Conservation (phyloP, 1,284 basidiomycete species). For the Tremellales sp. region DNA sequence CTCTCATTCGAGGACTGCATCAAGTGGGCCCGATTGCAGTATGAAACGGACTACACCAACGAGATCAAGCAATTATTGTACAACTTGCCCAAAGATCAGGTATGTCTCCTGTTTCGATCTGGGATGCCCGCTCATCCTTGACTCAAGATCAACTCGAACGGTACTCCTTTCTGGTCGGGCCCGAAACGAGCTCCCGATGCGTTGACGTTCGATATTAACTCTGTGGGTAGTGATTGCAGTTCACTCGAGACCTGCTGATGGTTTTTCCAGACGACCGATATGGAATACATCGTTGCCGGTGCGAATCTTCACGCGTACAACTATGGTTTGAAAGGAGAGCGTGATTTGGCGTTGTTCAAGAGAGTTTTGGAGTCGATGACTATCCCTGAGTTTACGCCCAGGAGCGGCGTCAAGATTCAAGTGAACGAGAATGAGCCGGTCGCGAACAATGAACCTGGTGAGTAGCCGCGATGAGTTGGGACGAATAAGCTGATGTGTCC, state of each 20-base stretch:
- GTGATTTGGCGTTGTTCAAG: slow-evolving; percentile 72
- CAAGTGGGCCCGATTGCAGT: slow-evolving; percentile 91
- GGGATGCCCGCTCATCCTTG: neutral
- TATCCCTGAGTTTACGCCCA: slow-evolving; percentile 91
- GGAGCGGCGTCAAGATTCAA: slow-evolving; percentile 89
- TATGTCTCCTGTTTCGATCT: slow-evolving; percentile 23
- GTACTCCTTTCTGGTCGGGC: slow-evolving; percentile 95
- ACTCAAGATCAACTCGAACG: slow-evolving; percentile 65
- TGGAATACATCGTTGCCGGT: slow-evolving; percentile 85
- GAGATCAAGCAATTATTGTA: slow-evolving; percentile 88
- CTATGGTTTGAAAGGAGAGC: slow-evolving; percentile 91
- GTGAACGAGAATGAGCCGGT: slow-evolving; percentile 88
- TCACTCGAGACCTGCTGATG: neutral
- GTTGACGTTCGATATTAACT: slow-evolving; percentile 75
- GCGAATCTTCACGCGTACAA: slow-evolving; percentile 98
- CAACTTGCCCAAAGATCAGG: slow-evolving; percentile 90
- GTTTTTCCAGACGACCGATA: slow-evolving; percentile 65
- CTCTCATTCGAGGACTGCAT: slow-evolving; percentile 97
- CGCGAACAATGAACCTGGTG: slow-evolving; percentile 56
- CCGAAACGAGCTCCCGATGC: slow-evolving; percentile 98
- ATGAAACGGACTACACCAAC: slow-evolving; percentile 92
- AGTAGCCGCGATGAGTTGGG: slow-evolving; percentile 17
- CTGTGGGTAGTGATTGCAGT: too few relatives aligned
- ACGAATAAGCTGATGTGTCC: neutral
- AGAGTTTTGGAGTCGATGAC: slow-evolving; percentile 80